Conservation (phyloP, 2,329 filamentous ascomycete species). For the Penicillium sp. region DNA sequence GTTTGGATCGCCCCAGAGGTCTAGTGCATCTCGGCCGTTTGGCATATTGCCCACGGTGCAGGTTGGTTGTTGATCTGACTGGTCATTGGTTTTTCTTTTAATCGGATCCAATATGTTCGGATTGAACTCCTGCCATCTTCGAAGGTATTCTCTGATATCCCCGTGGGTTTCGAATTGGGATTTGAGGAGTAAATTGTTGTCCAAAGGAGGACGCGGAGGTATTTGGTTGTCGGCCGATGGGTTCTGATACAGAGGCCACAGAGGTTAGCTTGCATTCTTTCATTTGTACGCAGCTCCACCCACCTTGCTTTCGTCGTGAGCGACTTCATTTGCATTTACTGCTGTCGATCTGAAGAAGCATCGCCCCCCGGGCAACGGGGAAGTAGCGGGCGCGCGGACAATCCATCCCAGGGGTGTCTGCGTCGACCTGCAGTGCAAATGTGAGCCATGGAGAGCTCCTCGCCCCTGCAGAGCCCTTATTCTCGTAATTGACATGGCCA, state of each 20-base stretch:
- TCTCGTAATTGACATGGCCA: conserved; percentile 27
- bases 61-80: conserved; percentile 6
- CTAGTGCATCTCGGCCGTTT: conserved; percentile 32
- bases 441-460: conserved; percentile 10
- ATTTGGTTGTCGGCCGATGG: not conserved
- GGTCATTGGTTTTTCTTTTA: conserved; percentile 22
- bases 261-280: not conserved
- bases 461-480: conserved; percentile 17
- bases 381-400: not conserved
- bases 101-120: conserved; percentile 34
- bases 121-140: conserved; percentile 41
- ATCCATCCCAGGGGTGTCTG: conserved; percentile 11
- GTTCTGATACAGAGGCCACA: not conserved
- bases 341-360: conserved; percentile 12
- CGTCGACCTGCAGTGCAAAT: conserved; percentile 11
- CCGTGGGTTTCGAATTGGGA: conserved; percentile 39
- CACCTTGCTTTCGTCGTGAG: conserved; percentile 6
- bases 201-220: not conserved
- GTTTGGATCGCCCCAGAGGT: conserved; percentile 30
- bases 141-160: conserved; percentile 45
- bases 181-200: conserved; percentile 31
- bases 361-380: not conserved
- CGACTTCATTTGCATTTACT: conserved; percentile 3
- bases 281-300: not conserved
- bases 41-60: conserved; percentile 37